Evolutionary conservation across 176 grass and related monocot species (phyloP), one percentile per base, ranked within the genome.

Genomic region (Alloteropsis semialata): DNA sequence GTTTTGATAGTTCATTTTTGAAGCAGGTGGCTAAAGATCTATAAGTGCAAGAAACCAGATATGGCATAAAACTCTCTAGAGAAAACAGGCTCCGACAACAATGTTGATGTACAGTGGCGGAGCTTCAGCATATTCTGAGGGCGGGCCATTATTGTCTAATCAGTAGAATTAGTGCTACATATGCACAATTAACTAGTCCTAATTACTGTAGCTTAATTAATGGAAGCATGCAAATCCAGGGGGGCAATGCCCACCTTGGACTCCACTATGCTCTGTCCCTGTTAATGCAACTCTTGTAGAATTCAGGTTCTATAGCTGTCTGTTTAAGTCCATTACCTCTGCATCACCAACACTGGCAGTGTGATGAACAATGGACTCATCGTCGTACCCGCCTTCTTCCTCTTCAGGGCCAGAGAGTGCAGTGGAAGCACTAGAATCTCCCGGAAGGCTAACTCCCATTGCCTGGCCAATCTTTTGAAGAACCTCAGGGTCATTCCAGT

Each of bases 401-500:
- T 95, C 96, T 91, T 95, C 92, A 48, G 88, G 79, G 78, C 86
- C 92, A 74, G 88, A 85, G 50, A 80, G 43, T 28, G 55, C 79
- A 43, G 88, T 46, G 48, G 86, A 78, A 37, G 75, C 75, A 82
- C 84, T 85, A 82, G 84, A 85, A 74, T 93, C 92, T 55, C 82
- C 92, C 44, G 90, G 86, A 83, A 83, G 34, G 39, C 57, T 85
- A 54, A 98, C 73, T 51, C 90, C 89, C 92, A 98, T 95, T 74
- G 92, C 96, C 72, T 98, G 84, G 22, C 92, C 96, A 73, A 98
- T 86, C 88, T 98, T 98, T 84, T 95, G 84, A 72, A 98, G 92
- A 92, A 89, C 83, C 21, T 90, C 90, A 46, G 96, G 87, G 81
- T 98, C 96, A 91, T 98, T 98, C 96, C 92, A 98, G 83, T 98